Conservation (phyloP, 2,329 filamentous ascomycete species). For the Salinomyces thailandicus region DNA sequence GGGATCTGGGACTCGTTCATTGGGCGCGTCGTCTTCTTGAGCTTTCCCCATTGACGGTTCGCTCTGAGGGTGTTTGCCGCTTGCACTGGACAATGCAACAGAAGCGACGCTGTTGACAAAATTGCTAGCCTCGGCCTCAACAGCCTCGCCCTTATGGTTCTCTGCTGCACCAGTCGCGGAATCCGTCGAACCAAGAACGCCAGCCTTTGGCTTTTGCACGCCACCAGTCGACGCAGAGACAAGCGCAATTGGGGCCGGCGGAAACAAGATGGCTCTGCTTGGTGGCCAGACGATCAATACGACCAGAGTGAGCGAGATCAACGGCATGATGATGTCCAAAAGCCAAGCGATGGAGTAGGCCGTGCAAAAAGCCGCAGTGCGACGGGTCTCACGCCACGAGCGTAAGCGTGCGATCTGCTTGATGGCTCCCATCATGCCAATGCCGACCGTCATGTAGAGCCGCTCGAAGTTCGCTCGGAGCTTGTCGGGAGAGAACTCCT, state of each 20-base stretch:
- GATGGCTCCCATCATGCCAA: slow-evolving; percentile 53
- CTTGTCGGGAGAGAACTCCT: slow-evolving; percentile 79
- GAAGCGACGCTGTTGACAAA: slow-evolving; percentile 64
- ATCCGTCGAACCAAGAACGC: slow-evolving; percentile 64
- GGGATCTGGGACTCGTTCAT: slow-evolving; percentile 50
- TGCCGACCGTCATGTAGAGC: slow-evolving; percentile 68
- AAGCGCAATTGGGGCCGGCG: slow-evolving; percentile 64
- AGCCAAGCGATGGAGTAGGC: slow-evolving; percentile 58
- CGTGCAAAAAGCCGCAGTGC: slow-evolving; percentile 57
- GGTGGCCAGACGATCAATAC: slow-evolving; percentile 56
- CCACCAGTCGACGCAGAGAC: slow-evolving; percentile 61
- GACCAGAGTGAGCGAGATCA: slow-evolving; percentile 49
- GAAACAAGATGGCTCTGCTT: slow-evolving; percentile 56
- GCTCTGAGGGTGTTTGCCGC: slow-evolving; percentile 63
- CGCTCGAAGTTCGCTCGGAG: slow-evolving; percentile 66
- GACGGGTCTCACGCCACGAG: slow-evolving; percentile 64
- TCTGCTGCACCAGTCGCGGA: slow-evolving; percentile 74
- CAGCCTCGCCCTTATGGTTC: slow-evolving; percentile 71
- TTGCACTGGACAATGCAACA: slow-evolving; percentile 63
- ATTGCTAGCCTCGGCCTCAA: slow-evolving; percentile 72
- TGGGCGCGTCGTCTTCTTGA: slow-evolving; percentile 30
- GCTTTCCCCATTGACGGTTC: slow-evolving; percentile 44
- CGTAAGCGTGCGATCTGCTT: slow-evolving; percentile 69
- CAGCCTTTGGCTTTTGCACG: slow-evolving; percentile 65
- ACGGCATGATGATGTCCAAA: slow-evolving; percentile 58